A percentile compares a stretch with the other conserved stretches of the same genome.
Conservation (phyloP, 208 protist species). For the Trypanosoma rangeli region DNA sequence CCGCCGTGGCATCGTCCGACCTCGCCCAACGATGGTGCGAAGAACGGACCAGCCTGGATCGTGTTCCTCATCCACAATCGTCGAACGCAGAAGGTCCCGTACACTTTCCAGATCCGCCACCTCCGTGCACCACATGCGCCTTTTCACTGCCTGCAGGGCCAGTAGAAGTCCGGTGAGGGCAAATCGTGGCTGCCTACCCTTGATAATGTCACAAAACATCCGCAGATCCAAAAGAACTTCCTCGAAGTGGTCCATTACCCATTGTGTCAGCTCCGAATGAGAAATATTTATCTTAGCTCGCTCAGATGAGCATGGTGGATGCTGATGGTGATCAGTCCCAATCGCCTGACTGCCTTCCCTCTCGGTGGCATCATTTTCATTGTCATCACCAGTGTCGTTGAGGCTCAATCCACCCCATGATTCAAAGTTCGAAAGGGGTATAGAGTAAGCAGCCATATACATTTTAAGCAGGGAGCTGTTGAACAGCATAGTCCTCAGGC, state of each 20-base stretch:
- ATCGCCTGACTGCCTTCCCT: not conserved
- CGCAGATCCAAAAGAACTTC: slow-evolving; percentile 28
- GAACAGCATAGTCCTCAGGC: slow-evolving; percentile 16
- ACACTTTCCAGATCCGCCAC: slow-evolving; percentile 30
- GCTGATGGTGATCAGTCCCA: not conserved
- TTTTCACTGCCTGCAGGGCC: slow-evolving; percentile 29
- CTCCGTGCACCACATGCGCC: slow-evolving; percentile 36
- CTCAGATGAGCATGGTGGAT: not conserved
- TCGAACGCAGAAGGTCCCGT: slow-evolving; percentile 29
- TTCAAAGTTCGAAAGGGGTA: not conserved
- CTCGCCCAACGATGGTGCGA: slow-evolving; percentile 19
- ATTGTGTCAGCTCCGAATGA: slow-evolving; percentile 11
- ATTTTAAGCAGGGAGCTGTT: slow-evolving; percentile 24
- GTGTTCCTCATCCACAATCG: slow-evolving; percentile 33
- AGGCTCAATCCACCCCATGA: not conserved
- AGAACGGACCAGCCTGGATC: slow-evolving; percentile 28
- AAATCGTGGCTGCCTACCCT: slow-evolving; percentile 19
- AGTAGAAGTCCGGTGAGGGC: slow-evolving; percentile 29
- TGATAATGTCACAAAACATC: slow-evolving; percentile 27
- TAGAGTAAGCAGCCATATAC: slow-evolving; percentile 19
- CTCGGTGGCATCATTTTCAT: not conserved
- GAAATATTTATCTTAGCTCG: slow-evolving; percentile 6
- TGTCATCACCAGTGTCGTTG: not conserved
- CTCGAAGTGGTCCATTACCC: slow-evolving; percentile 27
- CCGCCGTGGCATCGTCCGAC: slow-evolving; percentile 8